These are phyloP conservation scores for Phytophthora ohioensis DNA, from an alignment of 352 stramenopile species.

Conservation along the genomic window DNA sequence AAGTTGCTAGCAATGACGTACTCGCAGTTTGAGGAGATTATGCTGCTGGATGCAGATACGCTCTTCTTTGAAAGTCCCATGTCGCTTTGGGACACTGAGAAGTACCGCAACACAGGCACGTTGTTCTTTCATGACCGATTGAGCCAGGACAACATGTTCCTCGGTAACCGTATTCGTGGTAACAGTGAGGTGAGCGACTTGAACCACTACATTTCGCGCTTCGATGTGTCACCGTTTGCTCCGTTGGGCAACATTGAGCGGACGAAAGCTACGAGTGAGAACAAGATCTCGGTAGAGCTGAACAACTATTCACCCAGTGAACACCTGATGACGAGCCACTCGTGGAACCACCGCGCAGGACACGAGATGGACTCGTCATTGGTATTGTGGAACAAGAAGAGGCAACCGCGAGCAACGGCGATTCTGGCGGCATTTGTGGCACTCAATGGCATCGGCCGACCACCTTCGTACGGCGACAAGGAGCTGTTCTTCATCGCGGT, in stretches of 20 bases:
- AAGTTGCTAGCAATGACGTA: slow-evolving; percentile 71
- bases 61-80: slow-evolving; percentile 71
- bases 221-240: slow-evolving; percentile 58
- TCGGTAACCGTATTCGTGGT: slow-evolving; percentile 42
- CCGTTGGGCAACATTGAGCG: slow-evolving; percentile 47
- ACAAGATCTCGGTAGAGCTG: slow-evolving; percentile 37
- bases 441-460: slow-evolving; percentile 43
- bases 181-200: slow-evolving; percentile 44
- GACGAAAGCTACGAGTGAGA: slow-evolving; percentile 30
- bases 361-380: slow-evolving; percentile 83
- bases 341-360: slow-evolving; percentile 70
- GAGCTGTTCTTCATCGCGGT: slow-evolving; percentile 81
- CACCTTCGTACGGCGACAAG: slow-evolving; percentile 77
- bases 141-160: slow-evolving; percentile 50
- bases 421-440: slow-evolving; percentile 69
- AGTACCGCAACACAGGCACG: slow-evolving; percentile 61
- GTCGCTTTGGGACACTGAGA: slow-evolving; percentile 60
- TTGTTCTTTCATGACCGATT: slow-evolving; percentile 69
- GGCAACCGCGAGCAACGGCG: slow-evolving; percentile 70
- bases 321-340: slow-evolving; percentile 59
- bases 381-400: slow-evolving; percentile 77
- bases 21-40: slow-evolving; percentile 75
- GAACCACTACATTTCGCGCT: slow-evolving; percentile 63
- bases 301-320: slow-evolving; percentile 65
- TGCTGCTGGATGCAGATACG: slow-evolving; percentile 76